Percentiles rank a stretch among this genome's conserved stretches.
phyloP scores from a whole-genome alignment of 2,329 filamentous ascomycete genomes.

The Apiospora arundinis region DNA sequence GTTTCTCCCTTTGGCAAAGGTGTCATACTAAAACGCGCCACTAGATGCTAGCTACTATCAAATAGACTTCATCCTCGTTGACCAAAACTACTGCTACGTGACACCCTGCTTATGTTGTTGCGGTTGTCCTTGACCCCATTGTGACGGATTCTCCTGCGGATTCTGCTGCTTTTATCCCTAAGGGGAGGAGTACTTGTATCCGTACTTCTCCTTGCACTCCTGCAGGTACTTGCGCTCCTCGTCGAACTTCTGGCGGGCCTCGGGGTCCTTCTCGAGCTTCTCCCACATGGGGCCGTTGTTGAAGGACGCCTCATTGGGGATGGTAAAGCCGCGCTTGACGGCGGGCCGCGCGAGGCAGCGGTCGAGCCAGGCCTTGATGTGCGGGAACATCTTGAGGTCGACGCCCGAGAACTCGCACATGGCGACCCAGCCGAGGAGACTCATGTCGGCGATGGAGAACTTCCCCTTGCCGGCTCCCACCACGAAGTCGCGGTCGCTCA shows the following conservation, averaged over 20 bases:
- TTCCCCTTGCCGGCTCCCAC: constrained; percentile 59
- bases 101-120: background rate
- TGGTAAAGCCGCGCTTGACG: constrained; percentile 67
- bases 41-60: background rate
- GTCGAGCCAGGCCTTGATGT: constrained; percentile 71
- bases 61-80: background rate
- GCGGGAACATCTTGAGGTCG: constrained; percentile 68
- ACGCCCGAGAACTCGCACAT: constrained; percentile 64
- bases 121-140: too few relatives aligned
- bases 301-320: constrained; percentile 56
- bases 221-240: constrained; percentile 43
- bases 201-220: constrained; percentile 52
- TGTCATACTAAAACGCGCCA: background rate
- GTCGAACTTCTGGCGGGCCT: constrained; percentile 51
- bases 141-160: background rate
- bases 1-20: background rate
- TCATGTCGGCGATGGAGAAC: constrained; percentile 75
- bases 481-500: constrained; percentile 58
- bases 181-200: constrained; percentile 54
- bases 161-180: constrained; percentile 28
- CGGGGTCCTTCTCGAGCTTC: constrained; percentile 52
- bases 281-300: constrained; percentile 48
- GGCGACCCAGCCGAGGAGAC: constrained; percentile 73
- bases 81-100: background rate
- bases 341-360: constrained; percentile 63